These are phyloP conservation scores for Pestalotiopsis fici DNA, from an alignment of 2,329 filamentous ascomycete genomes.

Conservation along the genomic window DNA sequence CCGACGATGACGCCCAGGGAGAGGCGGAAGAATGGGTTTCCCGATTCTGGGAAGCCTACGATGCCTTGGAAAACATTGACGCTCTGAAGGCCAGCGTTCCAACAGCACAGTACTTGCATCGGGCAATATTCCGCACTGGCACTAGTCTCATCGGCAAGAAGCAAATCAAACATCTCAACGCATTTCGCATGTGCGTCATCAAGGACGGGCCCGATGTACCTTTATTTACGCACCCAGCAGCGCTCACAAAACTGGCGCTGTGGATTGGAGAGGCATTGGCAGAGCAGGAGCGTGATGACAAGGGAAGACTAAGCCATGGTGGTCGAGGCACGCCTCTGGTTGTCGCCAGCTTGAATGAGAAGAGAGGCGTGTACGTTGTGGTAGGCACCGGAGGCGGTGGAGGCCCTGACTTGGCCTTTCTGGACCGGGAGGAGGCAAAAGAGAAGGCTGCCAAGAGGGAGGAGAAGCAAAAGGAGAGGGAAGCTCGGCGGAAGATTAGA, in stretches of 20 bases:
- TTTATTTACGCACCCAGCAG: constrained; percentile 92
- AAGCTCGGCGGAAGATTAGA: constrained; percentile 56
- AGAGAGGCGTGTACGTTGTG: constrained; percentile 83
- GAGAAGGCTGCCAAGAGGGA: constrained; percentile 65
- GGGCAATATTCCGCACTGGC: constrained; percentile 90
- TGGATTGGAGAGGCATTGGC: constrained; percentile 93
- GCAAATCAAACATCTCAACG: constrained; percentile 87
- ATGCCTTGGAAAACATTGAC: constrained; percentile 72
- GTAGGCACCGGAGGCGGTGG: constrained; percentile 90
- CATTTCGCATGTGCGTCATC: constrained; percentile 93
- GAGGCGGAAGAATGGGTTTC: constrained; percentile 66
- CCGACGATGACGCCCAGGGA: constrained; percentile 44
- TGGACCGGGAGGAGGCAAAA: constrained; percentile 66
- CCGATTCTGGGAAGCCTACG: constrained; percentile 73
- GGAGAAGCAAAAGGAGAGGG: constrained; percentile 62
- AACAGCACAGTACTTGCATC: constrained; percentile 84
- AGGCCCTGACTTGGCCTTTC: constrained; percentile 69
- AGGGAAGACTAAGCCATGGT: constrained; percentile 68
- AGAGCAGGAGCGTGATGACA: constrained; percentile 80
- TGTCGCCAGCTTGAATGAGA: constrained; percentile 86
- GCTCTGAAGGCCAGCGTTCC: constrained; percentile 75
- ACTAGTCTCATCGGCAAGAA: constrained; percentile 90
- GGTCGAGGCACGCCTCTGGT: constrained; percentile 82
- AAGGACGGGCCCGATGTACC: constrained; percentile 90
- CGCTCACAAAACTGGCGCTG: constrained; percentile 87